A percentile compares a stretch with the other conserved stretches of the same genome.
phyloP scores from a whole-genome alignment of 257 asterid genomes.

The Salvia miltiorrhiza region DNA sequence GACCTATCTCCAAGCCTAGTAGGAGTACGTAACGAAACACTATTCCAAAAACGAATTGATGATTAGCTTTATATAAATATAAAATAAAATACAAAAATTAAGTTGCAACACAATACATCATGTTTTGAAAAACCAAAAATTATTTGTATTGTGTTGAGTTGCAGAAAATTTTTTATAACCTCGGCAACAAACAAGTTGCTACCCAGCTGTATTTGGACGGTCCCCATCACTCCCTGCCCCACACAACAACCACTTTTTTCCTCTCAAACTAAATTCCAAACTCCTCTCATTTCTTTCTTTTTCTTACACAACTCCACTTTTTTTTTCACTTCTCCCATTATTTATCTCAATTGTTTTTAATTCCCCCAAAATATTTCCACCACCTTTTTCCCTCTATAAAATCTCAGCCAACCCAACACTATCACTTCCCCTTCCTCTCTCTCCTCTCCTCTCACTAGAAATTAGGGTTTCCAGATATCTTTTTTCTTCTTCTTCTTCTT shows the following conservation, averaged over 20 bases:
- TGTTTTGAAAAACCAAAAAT: too few species aligned
- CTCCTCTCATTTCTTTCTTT: slow-evolving; percentile 20
- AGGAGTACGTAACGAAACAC: too few species aligned
- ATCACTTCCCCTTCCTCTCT: slow-evolving; percentile 32
- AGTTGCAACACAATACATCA: too few species aligned
- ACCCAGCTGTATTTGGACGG: slow-evolving; percentile 52
- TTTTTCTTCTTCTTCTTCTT: too few species aligned
- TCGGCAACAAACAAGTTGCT: slow-evolving; percentile 34
- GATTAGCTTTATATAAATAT: too few species aligned
- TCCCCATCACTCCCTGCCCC: slow-evolving; percentile 43
- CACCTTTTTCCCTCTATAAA: slow-evolving; percentile 54
- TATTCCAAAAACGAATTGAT: too few species aligned
- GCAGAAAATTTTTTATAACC: too few species aligned
- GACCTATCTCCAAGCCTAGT: too few species aligned
- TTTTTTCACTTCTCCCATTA: neutral
- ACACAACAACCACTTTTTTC: slow-evolving; percentile 25
- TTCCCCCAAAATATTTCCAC: neutral
- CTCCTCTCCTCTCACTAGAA: neutral
- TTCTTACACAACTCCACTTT: neutral
- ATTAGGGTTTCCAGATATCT: neutral
- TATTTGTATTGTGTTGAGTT: too few species aligned
- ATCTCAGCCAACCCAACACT: slow-evolving; percentile 28
- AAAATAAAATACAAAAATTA: too few species aligned
- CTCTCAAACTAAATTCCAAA: slow-evolving; percentile 40
- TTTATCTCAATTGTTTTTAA: neutral